Evolutionary conservation across 306 rosid genomes (phyloP).

Genomic region (Geum urbanum): DNA sequence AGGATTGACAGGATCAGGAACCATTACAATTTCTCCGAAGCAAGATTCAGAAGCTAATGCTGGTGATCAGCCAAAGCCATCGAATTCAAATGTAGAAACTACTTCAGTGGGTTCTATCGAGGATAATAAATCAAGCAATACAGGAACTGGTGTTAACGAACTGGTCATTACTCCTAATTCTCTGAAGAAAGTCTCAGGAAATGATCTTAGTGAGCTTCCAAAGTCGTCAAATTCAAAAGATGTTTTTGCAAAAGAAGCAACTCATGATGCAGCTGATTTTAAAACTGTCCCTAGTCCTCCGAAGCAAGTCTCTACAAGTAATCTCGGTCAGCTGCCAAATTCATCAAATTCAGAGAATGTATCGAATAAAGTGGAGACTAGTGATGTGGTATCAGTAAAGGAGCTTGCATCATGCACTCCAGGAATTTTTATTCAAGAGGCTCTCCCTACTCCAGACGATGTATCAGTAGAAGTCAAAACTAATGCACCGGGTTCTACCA

Average conservation of each 20-base stretch:
- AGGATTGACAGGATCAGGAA: too few species aligned
- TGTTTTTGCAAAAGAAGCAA: slow-evolving; percentile 25
- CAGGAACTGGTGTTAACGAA: not conserved
- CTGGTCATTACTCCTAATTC: slow-evolving; percentile 21
- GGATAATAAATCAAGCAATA: not conserved
- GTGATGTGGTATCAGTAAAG: slow-evolving; percentile 17
- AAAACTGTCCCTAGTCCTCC: not conserved
- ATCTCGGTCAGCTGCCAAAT: not conserved
- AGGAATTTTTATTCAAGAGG: slow-evolving; percentile 26
- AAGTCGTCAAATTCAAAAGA: slow-evolving; percentile 16
- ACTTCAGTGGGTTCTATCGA: too few species aligned
- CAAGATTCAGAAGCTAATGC: too few species aligned
- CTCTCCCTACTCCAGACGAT: slow-evolving; percentile 18
- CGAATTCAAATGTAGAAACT: too few species aligned
- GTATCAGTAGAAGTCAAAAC: slow-evolving; percentile 25
- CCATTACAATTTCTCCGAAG: too few species aligned
- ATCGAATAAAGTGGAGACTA: slow-evolving; percentile 1
- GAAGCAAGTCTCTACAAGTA: not conserved
- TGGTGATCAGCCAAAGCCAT: too few species aligned
- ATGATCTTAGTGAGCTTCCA: slow-evolving; percentile 30
- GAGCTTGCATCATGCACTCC: not conserved
- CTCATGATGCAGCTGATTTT: slow-evolving; percentile 20
- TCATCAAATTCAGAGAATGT: not conserved
- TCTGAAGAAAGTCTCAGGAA: slow-evolving; percentile 27
- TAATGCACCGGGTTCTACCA: slow-evolving; percentile 27